Base-by-base conservation (phyloP, 176 grass and related monocot species). In the Triticum dicoccoides region DNA sequence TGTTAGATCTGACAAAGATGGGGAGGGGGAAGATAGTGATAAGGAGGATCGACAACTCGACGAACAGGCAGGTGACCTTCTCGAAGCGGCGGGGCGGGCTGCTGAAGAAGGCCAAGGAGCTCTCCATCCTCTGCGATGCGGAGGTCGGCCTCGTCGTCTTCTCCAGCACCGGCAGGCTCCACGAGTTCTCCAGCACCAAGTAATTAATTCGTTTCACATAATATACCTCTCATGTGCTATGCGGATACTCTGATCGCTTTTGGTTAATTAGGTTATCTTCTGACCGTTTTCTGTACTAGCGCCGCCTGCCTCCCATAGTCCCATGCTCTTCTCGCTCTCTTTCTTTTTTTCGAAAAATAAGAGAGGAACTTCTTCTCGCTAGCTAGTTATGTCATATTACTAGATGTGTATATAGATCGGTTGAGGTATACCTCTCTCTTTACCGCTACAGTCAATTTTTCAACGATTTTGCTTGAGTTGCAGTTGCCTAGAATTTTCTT, bases 1-100 rank as follows among this genome's bases (percentile, higher is more conserved):
- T 80, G 37, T 80, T 80, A 80, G 78, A 80, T 80, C 61, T 80
- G 78, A 65, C 29, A 52, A 13, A 61, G 72, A 95, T 90, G 90
- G 90, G 88, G 39, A 95, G 93, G 81, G 93, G 93, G 68, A 95
- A 92, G 85, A 88, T 92, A 29, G 82, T 49, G 82, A 89, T 95
- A 23, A 90, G 90, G 82, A 88, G 93, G 85, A 95, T 95, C 30
- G 90, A 95, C 78, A 88, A 95, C 93, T 83, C 82, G 49, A 92
- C 93, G 39, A 92, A 88, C 78, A 89, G 93, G 79, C 93, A 95
- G 83, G 93, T 95, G 78, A 95, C 90, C 25, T 95, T 95, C 85
- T 95, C 90, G 23, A 95, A 95, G 86, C 84, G 93, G 59, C 86
- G 93, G 68, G 92, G 82, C 33, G 90, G 93, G 56, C 65, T 95